Evolutionary conservation across 306 rosid species (phyloP).

Genomic region (Gillenia trifoliata): DNA sequence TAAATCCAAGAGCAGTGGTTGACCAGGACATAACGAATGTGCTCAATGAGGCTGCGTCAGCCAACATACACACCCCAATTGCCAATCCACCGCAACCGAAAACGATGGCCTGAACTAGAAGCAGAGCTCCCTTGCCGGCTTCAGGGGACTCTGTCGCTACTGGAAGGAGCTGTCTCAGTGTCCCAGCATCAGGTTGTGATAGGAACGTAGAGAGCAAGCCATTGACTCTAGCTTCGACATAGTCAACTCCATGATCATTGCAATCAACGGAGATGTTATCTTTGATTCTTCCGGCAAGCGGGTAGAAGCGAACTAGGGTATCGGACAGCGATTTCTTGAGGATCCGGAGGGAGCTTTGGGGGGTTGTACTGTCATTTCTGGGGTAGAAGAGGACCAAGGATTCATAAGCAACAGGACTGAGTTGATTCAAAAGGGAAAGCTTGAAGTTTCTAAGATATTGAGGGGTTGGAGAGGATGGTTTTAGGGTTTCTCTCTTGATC

Average conservation of each 20-base stretch:
- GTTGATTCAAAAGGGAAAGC: constrained; percentile 20
- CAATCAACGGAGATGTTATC: constrained; percentile 2
- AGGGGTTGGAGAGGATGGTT: constrained; percentile 22
- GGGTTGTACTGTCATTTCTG: not conserved
- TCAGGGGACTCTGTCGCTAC: not conserved
- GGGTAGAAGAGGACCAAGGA: constrained; percentile 19
- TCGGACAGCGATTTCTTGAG: constrained; percentile 8
- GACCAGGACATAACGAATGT: constrained; percentile 9
- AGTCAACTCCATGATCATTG: constrained; percentile 19
- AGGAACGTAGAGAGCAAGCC: constrained; percentile 1
- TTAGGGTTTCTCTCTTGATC: constrained; percentile 2
- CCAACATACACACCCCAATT: constrained; percentile 6
- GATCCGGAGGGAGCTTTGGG: not conserved
- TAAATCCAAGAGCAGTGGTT: not conserved
- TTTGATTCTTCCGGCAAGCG: constrained; percentile 13
- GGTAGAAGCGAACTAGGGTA: constrained; percentile 2
- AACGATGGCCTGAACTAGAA: constrained; percentile 17
- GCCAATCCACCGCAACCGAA: constrained; percentile 26
- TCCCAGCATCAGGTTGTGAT: not conserved
- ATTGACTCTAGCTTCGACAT: constrained; percentile 1
- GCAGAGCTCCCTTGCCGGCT: not conserved
- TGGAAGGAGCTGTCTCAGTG: constrained; percentile 10
- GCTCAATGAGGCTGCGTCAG: constrained; percentile 5
- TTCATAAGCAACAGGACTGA: constrained; percentile 4
- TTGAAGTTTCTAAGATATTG: not conserved